Evolutionary conservation across 805 yeast genomes (phyloP).

Genomic region (Candida endomychidarum): DNA sequence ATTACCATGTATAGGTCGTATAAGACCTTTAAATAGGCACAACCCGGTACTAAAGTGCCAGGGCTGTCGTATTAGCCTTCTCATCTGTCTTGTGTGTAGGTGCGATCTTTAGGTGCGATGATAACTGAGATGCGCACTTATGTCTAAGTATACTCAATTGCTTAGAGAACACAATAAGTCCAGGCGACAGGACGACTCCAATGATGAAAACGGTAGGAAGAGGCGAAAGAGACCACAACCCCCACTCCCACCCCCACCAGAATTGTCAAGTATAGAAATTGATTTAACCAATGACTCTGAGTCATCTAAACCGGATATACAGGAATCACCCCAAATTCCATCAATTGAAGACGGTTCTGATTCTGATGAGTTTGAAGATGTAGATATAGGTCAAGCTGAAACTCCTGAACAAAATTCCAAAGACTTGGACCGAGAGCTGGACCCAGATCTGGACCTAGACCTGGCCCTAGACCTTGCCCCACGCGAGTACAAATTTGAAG

Average conservation of each 20-base stretch:
- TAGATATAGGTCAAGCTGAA: slow-evolving; percentile 14
- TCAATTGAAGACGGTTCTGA: slow-evolving; percentile 12
- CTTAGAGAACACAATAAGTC: slow-evolving; percentile 11
- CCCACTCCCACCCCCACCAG: no score
- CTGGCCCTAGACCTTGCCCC: no score
- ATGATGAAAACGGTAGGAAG: not conserved
- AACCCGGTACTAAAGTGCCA: no score
- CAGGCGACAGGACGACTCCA: not conserved
- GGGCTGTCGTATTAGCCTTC: slow-evolving; percentile 2
- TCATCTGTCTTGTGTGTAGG: no score
- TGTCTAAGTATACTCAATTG: slow-evolving; percentile 15
- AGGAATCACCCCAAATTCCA: no score
- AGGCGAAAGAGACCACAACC: not conserved
- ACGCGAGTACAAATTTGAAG: slow-evolving; percentile 1
- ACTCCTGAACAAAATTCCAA: not conserved
- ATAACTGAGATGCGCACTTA: not conserved
- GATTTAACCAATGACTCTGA: no score
- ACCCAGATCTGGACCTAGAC: no score
- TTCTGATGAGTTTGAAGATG: slow-evolving; percentile 26
- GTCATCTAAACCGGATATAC: no score
- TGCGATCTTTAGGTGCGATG: no score
- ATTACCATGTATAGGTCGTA: not conserved
- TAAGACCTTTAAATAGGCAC: no score
- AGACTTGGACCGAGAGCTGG: slow-evolving; percentile 4
- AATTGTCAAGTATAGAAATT: no score